These are phyloP conservation scores for Zhuliangozyma parablackwelliae DNA, from an alignment of 1,139 yeast genomes.

Conservation along the genomic window DNA sequence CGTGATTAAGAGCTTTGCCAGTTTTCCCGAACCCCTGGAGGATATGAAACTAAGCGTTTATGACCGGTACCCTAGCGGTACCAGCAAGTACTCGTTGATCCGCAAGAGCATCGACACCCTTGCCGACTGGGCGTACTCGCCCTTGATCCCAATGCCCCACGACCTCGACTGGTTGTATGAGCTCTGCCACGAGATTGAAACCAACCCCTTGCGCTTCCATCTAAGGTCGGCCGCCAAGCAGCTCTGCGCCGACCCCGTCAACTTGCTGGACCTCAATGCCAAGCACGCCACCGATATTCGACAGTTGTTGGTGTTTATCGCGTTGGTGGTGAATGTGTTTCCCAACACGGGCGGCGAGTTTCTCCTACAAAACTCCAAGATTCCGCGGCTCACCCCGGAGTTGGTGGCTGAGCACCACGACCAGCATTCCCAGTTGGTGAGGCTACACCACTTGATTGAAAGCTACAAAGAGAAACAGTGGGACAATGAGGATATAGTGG, in stretches of 20 bases:
- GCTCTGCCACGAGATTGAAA: constrained; percentile 45
- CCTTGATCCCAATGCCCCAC: constrained; percentile 21
- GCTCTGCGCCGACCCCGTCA: constrained; percentile 33
- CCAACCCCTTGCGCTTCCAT: constrained; percentile 46
- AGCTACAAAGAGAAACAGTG: constrained; percentile 35
- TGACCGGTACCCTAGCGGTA: constrained; percentile 52
- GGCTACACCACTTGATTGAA: constrained; percentile 21
- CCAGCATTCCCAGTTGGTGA: constrained; percentile 20
- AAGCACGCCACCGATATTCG: constrained; percentile 17
- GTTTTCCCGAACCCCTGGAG: constrained; percentile 40
- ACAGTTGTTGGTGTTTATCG: constrained; percentile 27
- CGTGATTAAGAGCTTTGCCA: constrained; percentile 19
- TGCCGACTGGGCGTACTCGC: constrained; percentile 20
- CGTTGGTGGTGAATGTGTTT: constrained; percentile 27
- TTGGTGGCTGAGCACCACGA: constrained; percentile 19
- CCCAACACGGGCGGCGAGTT: constrained; percentile 35
- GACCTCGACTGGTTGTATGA: constrained; percentile 34
- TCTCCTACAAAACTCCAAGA: constrained; percentile 38
- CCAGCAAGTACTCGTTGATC: constrained; percentile 45
- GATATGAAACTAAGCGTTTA: constrained; percentile 39
- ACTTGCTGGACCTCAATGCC: constrained; percentile 32
- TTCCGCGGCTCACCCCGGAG: constrained; percentile 33
- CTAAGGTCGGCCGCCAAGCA: constrained; percentile 39
- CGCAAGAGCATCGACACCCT: constrained; percentile 36
- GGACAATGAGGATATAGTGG: constrained; percentile 38